Evolutionary conservation across 2,329 filamentous ascomycete species (phyloP), one percentile per base, ranked within the genome.

Genomic region (Cytospora leucostoma): DNA sequence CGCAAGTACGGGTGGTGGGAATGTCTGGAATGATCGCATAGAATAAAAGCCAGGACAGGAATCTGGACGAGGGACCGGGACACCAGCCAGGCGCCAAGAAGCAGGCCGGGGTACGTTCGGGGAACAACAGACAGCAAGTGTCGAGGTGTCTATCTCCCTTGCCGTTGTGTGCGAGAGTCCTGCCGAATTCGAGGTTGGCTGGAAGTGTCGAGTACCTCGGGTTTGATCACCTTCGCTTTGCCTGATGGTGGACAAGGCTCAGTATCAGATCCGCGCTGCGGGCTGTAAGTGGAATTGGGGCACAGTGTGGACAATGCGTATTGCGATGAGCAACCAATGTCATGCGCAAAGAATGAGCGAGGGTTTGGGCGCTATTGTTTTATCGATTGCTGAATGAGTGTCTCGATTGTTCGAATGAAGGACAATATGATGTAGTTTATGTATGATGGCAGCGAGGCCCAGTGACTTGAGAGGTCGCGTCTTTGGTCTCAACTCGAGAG

Each of bases 171-270:
- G 19, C n/a, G 37, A 40, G 27, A 37, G 32, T 56, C 47, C 53
- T 44, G 53, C 38, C 35, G 40, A 44, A 52, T 56, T 49, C 37
- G 50, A 37, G 38, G 44, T 61, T 21, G 52, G 53, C 32, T 50
- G 44, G 38, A 54, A 52, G 13, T 51, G 56, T 51, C 38, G 47
- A 47, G 49, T 53, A 21, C 34, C 33, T 35, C 49, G 44, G 53
- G 62, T 64, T 61, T 64, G 62, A 64, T 64, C 62, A 59, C 40
- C 63, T 62, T 62, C 59, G 63, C 59, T 61, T 55, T 56, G 59
- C 56, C 63, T 59, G 59, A 56, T 57, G 54, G 47, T 44, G 55
- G 54, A 56, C 59, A 56, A 62, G 59, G 62, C 34, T 38, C 34
- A 44, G 62, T 61, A 50, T 64, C 62, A 64, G 62, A 61, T 38